phyloP scores from a whole-genome alignment of 257 asterid genomes.

The Solanum lignicaule region DNA sequence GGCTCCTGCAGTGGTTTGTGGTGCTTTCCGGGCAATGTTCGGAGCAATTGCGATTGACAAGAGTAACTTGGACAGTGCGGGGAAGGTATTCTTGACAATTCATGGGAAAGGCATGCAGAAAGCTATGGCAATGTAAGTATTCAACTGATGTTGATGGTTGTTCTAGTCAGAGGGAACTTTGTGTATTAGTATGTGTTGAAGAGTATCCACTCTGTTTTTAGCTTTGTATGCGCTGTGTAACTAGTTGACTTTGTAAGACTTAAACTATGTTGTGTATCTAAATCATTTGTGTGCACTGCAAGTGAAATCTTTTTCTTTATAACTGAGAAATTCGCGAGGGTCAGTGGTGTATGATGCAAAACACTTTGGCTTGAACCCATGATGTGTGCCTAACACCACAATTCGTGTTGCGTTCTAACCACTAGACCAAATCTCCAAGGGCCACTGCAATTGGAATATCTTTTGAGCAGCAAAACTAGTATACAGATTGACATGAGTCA shows the following conservation, averaged over 20 bases:
- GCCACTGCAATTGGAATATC: background rate
- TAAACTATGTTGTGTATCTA: background rate
- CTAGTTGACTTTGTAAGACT: background rate
- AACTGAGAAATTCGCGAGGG: background rate
- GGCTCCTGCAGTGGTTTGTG: constrained; percentile 59
- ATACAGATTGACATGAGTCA: background rate
- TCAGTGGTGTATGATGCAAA: background rate
- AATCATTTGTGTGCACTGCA: background rate
- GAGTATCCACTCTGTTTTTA: background rate
- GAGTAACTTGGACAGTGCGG: constrained; percentile 41
- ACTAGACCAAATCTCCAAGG: background rate
- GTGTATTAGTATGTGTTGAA: background rate
- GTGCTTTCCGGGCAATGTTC: constrained; percentile 63
- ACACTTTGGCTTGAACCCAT: background rate
- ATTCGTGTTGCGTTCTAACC: background rate
- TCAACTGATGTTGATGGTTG: constrained; percentile 2
- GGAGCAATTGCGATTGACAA: constrained; percentile 69
- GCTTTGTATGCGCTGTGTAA: background rate
- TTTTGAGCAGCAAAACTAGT: background rate
- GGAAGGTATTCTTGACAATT: constrained; percentile 21
- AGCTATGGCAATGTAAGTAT: constrained; percentile 29
- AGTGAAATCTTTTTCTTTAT: background rate
- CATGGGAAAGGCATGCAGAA: constrained; percentile 14
- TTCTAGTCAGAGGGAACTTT: background rate
- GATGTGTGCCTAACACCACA: background rate